A percentile compares a stretch with the other conserved stretches of the same genome.
These are phyloP conservation scores for Boletus patriciae DNA, from an alignment of 768 basidiomycete genomes.

Conservation along the genomic window DNA sequence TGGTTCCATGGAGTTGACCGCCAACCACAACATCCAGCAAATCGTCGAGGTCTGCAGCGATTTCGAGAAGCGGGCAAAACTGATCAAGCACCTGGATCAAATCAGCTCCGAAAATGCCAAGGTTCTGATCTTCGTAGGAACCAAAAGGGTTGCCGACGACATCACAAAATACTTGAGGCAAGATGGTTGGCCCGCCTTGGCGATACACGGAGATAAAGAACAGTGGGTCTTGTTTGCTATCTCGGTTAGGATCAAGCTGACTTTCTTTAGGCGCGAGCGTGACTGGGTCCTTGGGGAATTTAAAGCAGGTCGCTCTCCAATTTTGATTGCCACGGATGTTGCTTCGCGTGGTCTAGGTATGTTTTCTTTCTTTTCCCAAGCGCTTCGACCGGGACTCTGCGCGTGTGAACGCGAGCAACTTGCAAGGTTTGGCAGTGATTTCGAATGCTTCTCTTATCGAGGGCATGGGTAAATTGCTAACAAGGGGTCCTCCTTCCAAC, in stretches of 20 bases:
- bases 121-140: constrained; percentile 97
- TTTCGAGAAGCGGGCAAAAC: constrained; percentile 93
- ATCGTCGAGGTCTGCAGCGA: constrained; percentile 96
- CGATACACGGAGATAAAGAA: constrained; percentile 99
- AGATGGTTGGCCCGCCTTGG: constrained; percentile 99
- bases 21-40: constrained; percentile 97
- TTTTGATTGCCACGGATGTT: constrained; percentile 98
- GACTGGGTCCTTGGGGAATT: constrained; percentile 99
- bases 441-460: constrained; percentile 20
- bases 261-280: constrained; percentile 75
- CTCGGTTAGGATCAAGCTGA: neutral
- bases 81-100: constrained; percentile 95
- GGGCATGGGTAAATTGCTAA: constrained; percentile 28
- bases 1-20: constrained; percentile 96
- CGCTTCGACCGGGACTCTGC: constrained; percentile 33
- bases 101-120: constrained; percentile 97
- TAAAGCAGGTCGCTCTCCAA: constrained; percentile 96
- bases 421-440: constrained; percentile 30
- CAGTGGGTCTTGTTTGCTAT: constrained; percentile 56
- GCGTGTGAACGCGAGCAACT: constrained; percentile 33
- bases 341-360: constrained; percentile 99
- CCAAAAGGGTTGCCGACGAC: constrained; percentile 97
- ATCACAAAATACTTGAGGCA: constrained; percentile 96
- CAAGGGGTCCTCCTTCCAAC: constrained; percentile 12
- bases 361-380: constrained; percentile 49